Evolutionary conservation across 1,139 yeast genomes (phyloP), one percentile per base, ranked within the genome.

Genomic region (Kodamaea derodonti): DNA sequence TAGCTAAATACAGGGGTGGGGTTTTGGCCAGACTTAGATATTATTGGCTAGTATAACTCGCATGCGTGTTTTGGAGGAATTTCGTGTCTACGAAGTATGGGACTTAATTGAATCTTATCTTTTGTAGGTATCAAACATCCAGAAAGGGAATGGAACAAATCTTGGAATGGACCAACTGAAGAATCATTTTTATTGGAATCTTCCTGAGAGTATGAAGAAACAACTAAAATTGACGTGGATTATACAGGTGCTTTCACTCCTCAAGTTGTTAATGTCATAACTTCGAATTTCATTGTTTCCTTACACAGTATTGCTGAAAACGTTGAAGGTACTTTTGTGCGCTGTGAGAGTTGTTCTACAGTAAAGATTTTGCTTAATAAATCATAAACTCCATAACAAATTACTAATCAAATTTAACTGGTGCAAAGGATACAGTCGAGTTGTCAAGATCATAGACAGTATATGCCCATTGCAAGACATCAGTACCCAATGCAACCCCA

Each of bases 231-330:
- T 14, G 24, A 28, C 7, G 22, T 36, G 10, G 43, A 40, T 62
- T 18, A 55, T 37, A 24, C 53, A 7, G 40, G 42, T 12, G 51
- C 51, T 9, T 62, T 67, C 35, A 64, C 68, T 11, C 56, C 59
- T 10, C 55, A 57, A 5, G 74, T 70, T 13, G 51, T 71, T 27
- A 60, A 59, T 30, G 65, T 75, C 4, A 63, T 73, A 29, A 33
- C 57, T 12, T 62, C 67, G 26, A 68, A 67, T 46, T 64, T 72
- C 38, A 49, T 69, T 34, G 55, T 75, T 38, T 58, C 75, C 8
- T 60, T 76, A 39, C 82, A 76, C 46, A 54, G 65, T n/a, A 60
- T 75, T n/a, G 72, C 75, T 4, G n/a, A n/a, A n/a, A n/a, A n/a
- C n/a, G n/a, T n/a, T n/a, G n/a, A n/a, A n/a, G n/a, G n/a, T n/a